phyloP scores from a whole-genome alignment of 2,329 filamentous ascomycete species.

The Alternaria conjuncta region DNA sequence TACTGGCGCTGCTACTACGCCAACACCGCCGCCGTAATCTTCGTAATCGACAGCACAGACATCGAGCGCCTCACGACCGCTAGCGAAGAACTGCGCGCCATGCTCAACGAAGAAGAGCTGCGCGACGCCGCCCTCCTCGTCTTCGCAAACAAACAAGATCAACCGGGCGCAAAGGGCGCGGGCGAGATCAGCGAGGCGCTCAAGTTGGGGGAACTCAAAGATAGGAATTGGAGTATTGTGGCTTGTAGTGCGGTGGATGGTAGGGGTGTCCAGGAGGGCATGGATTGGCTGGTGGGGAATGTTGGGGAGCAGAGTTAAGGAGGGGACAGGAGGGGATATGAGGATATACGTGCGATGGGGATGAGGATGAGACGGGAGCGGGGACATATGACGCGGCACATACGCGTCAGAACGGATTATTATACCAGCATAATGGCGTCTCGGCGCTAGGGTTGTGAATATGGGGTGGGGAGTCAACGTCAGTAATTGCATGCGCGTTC shows the following conservation, averaged over 20 bases:
- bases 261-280: constrained; percentile 91
- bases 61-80: constrained; percentile 93
- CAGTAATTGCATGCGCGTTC: not conserved
- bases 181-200: constrained; percentile 96
- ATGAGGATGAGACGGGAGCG: not conserved
- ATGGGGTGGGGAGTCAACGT: not conserved
- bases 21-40: constrained; percentile 97
- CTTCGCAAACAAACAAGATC: constrained; percentile 99
- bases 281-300: constrained; percentile 95
- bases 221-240: constrained; percentile 99
- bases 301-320: constrained; percentile 10
- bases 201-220: constrained; percentile 86
- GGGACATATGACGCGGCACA: constrained; percentile 10
- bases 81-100: constrained; percentile 88
- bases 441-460: constrained; percentile 17
- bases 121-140: constrained; percentile 91
- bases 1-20: constrained; percentile 99
- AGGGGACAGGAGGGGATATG: not conserved
- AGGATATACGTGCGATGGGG: not conserved
- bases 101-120: constrained; percentile 97
- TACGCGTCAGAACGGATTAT: constrained; percentile 6
- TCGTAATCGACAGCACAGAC: constrained; percentile 98
- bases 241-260: constrained; percentile 96
- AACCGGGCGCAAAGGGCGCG: constrained; percentile 93
- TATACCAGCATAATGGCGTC: constrained; percentile 34